phyloP scores from a whole-genome alignment of 225 moss, liverwort and hornwort species.

The Neckera pumila region DNA sequence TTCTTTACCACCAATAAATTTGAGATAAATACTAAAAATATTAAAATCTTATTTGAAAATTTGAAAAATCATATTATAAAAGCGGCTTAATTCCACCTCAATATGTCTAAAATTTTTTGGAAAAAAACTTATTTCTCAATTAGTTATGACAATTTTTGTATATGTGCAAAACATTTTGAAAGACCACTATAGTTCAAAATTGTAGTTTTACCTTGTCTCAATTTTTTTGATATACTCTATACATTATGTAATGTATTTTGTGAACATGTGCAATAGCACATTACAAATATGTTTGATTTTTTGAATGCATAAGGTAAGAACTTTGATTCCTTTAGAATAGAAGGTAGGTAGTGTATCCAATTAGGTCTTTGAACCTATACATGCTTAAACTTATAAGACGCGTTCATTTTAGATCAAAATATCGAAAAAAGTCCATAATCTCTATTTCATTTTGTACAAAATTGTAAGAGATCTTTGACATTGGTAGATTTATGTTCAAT shows the following conservation, averaged over 20 bases:
- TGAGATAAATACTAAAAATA: neutral
- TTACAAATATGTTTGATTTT: neutral
- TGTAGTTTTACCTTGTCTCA: neutral
- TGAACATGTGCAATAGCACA: neutral
- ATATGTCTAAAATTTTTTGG: rapidly evolving
- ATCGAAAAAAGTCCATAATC: neutral
- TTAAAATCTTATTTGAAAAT: too few relatives aligned
- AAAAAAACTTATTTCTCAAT: neutral
- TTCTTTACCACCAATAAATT: neutral
- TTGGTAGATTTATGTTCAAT: neutral
- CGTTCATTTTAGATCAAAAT: neutral
- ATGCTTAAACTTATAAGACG: neutral
- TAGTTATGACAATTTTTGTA: neutral
- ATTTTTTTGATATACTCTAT: neutral
- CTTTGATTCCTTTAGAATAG: neutral
- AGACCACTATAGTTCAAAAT: neutral
- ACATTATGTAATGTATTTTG: neutral
- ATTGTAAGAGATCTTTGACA: neutral
- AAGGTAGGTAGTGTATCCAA: neutral
- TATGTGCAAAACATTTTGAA: neutral
- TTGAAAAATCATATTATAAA: neutral
- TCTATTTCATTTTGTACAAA: neutral
- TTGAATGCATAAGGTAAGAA: neutral
- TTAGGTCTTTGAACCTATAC: neutral
- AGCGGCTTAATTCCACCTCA: neutral